Conservation (phyloP, 1,139 yeast genomes). For the Protomyces pachydermus region DNA sequence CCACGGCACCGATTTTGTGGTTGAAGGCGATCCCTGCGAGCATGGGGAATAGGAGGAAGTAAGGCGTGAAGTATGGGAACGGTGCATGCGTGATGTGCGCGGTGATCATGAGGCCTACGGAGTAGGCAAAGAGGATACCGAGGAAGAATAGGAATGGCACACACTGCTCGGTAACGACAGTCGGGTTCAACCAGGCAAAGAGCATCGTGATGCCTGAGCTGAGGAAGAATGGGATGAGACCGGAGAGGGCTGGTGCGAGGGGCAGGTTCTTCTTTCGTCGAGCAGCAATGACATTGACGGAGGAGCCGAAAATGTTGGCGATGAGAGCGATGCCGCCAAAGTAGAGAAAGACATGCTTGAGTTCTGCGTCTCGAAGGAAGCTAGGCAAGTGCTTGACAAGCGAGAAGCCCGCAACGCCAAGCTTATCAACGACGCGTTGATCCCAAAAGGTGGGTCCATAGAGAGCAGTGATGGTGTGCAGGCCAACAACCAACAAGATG, state of each 20-base stretch:
- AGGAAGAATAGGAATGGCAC: slow-evolving; percentile 56
- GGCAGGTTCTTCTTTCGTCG: slow-evolving; percentile 43
- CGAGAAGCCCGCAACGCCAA: slow-evolving; percentile 27
- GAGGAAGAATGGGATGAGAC: slow-evolving; percentile 39
- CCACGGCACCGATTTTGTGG: slow-evolving; percentile 6
- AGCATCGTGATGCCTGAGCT: slow-evolving; percentile 36
- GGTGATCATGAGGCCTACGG: slow-evolving; percentile 51
- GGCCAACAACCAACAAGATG: slow-evolving; percentile 52
- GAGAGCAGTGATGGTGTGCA: slow-evolving; percentile 55
- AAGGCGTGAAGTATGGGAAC: slow-evolving; percentile 50
- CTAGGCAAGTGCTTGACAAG: not conserved
- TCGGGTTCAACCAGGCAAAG: slow-evolving; percentile 41
- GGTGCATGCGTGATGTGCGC: slow-evolving; percentile 66
- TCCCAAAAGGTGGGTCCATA: slow-evolving; percentile 61
- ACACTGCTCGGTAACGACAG: slow-evolving; percentile 46
- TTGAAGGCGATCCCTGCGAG: slow-evolving; percentile 38
- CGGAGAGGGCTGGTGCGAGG: slow-evolving; percentile 37
- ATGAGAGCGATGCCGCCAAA: slow-evolving; percentile 17
- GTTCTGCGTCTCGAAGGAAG: not conserved
- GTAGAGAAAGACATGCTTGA: slow-evolving; percentile 18
- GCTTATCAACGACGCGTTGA: slow-evolving; percentile 34
- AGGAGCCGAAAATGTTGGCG: slow-evolving; percentile 14
- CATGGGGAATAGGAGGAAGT: slow-evolving; percentile 40
- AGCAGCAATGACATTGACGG: slow-evolving; percentile 58
- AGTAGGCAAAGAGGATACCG: slow-evolving; percentile 68